Percentiles rank a stretch among this genome's conserved stretches.
Evolutionary conservation across 805 yeast species (phyloP).

Genomic region (Diddensiella santjacobensis): DNA sequence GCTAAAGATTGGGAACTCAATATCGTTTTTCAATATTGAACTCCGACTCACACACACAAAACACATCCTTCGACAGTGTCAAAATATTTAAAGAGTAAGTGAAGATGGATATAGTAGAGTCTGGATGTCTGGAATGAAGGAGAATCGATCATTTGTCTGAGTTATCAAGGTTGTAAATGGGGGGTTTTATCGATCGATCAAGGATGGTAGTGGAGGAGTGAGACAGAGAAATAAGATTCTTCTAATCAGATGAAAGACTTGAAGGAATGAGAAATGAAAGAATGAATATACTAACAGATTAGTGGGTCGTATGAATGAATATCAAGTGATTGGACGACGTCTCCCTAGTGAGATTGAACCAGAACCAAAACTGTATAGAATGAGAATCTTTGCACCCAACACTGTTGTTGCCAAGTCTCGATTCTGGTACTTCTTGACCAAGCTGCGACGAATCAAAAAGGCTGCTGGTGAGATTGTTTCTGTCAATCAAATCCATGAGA

Average conservation of each 20-base stretch:
- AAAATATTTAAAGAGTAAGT: not conserved
- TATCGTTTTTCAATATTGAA: not conserved
- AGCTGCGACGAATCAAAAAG: conserved; percentile 98
- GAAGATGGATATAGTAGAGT: not conserved
- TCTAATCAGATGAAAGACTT: not conserved
- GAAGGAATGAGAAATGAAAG: not conserved
- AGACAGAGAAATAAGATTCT: no score
- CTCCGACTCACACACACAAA: not conserved
- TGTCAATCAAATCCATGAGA: conserved; percentile 85
- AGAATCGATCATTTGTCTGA: no score
- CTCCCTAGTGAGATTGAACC: conserved; percentile 98
- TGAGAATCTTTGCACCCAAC: conserved; percentile 99
- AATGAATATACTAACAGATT: no score
- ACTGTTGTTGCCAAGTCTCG: conserved; percentile 99
- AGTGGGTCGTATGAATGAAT: conserved; percentile 98
- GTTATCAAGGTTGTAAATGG: no score
- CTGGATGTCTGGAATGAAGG: no score
- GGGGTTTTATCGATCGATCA: no score
- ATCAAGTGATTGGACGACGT: conserved; percentile 99
- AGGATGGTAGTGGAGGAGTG: no score
- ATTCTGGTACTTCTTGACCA: conserved; percentile 99
- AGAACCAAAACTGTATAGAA: conserved; percentile 98
- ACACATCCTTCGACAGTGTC: not conserved
- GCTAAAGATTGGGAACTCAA: not conserved
- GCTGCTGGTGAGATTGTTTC: conserved; percentile 99